These are phyloP conservation scores for Eimeria sp. DNA, from an alignment of 169 alveolate genomes.

Conservation along the genomic window DNA sequence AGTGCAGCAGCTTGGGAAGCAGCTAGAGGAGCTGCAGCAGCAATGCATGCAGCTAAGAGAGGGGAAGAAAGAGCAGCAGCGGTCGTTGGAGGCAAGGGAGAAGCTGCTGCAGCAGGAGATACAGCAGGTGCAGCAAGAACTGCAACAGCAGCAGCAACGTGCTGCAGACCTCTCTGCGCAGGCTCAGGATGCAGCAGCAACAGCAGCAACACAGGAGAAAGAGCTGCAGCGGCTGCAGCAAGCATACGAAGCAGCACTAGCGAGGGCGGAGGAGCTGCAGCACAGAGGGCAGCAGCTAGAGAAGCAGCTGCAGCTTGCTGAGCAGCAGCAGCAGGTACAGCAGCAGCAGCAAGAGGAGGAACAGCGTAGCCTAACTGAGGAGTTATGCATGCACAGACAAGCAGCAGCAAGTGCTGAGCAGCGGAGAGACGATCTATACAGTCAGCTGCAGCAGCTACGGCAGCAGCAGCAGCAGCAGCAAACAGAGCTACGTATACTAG, in stretches of 20 bases:
- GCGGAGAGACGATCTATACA: conserved; percentile 59
- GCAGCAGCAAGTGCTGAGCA: conserved; percentile 56
- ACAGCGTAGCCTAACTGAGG: conserved; percentile 8
- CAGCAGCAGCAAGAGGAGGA: conserved; percentile 68
- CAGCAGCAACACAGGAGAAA: conserved; percentile 58
- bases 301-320: conserved; percentile 18
- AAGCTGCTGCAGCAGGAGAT: conserved; percentile 40
- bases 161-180: conserved; percentile 34
- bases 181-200: conserved; percentile 62
- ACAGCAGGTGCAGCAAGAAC: conserved; percentile 41
- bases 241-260: not conserved
- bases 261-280: conserved; percentile 15
- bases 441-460: conserved; percentile 72
- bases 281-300: conserved; percentile 34
- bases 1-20: conserved; percentile 46
- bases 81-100: not conserved
- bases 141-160: conserved; percentile 50
- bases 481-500: not conserved
- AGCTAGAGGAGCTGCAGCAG: conserved; percentile 43
- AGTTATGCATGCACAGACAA: not conserved
- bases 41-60: not conserved
- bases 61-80: conserved; percentile 47
- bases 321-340: conserved; percentile 63
- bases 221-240: conserved; percentile 47
- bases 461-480: conserved; percentile 80